Percentiles rank a stretch among this genome's conserved stretches.
phyloP scores from a whole-genome alignment of 305 asterid genomes.

The Fraxinus velutina region DNA sequence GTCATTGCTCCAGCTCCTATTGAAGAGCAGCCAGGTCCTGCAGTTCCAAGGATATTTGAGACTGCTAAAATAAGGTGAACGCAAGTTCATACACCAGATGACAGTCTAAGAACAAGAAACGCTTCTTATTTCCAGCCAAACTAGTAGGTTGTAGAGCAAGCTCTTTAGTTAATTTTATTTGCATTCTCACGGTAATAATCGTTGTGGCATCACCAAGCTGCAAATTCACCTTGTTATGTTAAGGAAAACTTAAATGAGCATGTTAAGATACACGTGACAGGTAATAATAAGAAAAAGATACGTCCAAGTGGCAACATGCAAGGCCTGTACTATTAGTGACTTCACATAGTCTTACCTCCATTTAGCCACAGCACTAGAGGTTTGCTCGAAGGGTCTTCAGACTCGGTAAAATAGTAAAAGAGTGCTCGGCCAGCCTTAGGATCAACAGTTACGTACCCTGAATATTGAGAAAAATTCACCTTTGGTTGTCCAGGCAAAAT shows the following conservation, averaged over 20 bases:
- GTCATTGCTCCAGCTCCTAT: slow-evolving; percentile 37
- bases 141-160: neutral
- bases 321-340: neutral
- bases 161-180: neutral
- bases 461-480: slow-evolving; percentile 30
- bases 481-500: slow-evolving; percentile 35
- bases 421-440: slow-evolving; percentile 28
- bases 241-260: neutral
- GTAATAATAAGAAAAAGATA: neutral
- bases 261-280: neutral
- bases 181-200: neutral
- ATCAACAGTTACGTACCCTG: slow-evolving; percentile 39
- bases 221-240: neutral
- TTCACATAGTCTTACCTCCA: slow-evolving; percentile 24
- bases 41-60: neutral
- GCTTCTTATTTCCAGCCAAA: neutral
- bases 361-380: slow-evolving; percentile 41
- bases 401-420: slow-evolving; percentile 31
- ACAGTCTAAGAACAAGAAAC: neutral
- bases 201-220: neutral
- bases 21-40: slow-evolving; percentile 43
- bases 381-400: slow-evolving; percentile 25
- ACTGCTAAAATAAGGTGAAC: neutral
- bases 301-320: neutral
- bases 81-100: neutral